phyloP scores from a whole-genome alignment of 164 flowering plant genomes.

The Hamamelis virginiana region DNA sequence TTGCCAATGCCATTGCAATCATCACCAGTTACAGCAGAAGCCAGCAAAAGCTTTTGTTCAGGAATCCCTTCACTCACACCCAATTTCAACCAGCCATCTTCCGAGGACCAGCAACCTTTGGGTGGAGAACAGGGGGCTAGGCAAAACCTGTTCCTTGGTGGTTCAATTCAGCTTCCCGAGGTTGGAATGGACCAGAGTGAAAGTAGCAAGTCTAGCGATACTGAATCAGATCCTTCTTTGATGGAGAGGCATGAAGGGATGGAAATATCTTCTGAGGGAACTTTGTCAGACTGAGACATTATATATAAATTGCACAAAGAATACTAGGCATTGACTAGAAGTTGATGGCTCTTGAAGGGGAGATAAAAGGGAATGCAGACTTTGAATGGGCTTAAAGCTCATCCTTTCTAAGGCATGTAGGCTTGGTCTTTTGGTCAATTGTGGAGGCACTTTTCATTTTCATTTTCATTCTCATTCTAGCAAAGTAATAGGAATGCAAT shows the following conservation, averaged over 20 bases:
- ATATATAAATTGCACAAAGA: too few species aligned
- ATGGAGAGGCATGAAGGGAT: background rate
- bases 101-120: background rate
- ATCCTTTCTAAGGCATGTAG: too few species aligned
- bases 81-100: background rate
- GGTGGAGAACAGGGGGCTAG: background rate
- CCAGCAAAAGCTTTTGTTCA: too few species aligned
- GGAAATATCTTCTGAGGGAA: background rate
- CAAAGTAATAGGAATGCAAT: too few species aligned
- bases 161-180: background rate
- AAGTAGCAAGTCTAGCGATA: background rate
- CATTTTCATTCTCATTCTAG: too few species aligned
- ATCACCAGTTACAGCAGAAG: too few species aligned
- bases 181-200: background rate
- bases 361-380: too few species aligned
- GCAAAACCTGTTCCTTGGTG: background rate
- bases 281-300: background rate
- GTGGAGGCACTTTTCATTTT: too few species aligned
- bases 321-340: too few species aligned
- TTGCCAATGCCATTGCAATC: background rate
- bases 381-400: too few species aligned
- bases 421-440: too few species aligned
- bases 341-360: too few species aligned
- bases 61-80: background rate
- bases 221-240: background rate